phyloP scores from a whole-genome alignment of 768 basidiomycete species.

The Mycena alexandri region DNA sequence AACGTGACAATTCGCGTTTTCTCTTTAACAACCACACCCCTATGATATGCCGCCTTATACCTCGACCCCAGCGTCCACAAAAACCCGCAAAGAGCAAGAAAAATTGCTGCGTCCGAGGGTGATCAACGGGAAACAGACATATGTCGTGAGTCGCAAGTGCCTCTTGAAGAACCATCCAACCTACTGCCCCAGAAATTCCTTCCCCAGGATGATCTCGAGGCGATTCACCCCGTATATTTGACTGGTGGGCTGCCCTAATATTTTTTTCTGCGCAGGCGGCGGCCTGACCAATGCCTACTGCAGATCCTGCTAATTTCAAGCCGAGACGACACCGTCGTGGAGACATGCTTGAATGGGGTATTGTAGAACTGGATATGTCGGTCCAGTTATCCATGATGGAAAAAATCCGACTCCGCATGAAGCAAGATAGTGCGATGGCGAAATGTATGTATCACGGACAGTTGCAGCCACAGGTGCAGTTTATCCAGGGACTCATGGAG shows the following conservation, averaged over 20 bases:
- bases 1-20: slow-evolving; percentile 16
- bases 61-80: slow-evolving; percentile 3
- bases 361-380: slow-evolving; percentile 20
- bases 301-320: slow-evolving; percentile 22
- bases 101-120: slow-evolving; percentile 23
- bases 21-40: neutral
- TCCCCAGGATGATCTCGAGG: slow-evolving; percentile 21
- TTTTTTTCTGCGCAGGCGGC: neutral
- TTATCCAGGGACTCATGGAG: slow-evolving; percentile 20
- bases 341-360: slow-evolving; percentile 27
- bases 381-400: neutral
- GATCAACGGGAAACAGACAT: slow-evolving; percentile 23
- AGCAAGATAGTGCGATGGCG: neutral
- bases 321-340: slow-evolving; percentile 25
- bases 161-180: neutral
- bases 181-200: slow-evolving; percentile 20
- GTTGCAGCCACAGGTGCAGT: slow-evolving; percentile 21
- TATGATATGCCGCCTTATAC: slow-evolving; percentile 25
- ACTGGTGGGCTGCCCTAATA: neutral
- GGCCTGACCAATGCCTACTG: no score
- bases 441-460: slow-evolving; percentile 26
- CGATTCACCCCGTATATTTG: slow-evolving; percentile 22
- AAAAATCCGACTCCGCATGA: neutral
- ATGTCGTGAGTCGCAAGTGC: slow-evolving; percentile 10
- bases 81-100: slow-evolving; percentile 13